A percentile compares a stretch with the other conserved stretches of the same genome.
phyloP scores from a whole-genome alignment of 108 stramenopile species.

The Skeletonema marinoi region DNA sequence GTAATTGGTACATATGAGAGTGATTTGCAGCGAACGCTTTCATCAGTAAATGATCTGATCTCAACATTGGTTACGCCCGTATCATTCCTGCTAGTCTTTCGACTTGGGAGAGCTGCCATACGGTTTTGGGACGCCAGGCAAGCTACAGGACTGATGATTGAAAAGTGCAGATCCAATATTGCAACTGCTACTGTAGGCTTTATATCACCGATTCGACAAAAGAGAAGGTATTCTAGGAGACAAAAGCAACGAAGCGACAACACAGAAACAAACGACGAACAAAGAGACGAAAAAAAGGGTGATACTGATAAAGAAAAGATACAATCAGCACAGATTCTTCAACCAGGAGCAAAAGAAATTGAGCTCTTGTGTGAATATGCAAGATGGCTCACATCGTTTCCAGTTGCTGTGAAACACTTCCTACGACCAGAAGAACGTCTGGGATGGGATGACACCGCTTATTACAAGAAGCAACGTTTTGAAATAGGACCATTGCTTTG shows the following conservation, averaged over 20 bases:
- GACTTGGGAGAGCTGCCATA: conserved; percentile 31
- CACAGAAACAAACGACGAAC: conserved; percentile 5
- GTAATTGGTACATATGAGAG: not conserved
- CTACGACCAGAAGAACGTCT: conserved; percentile 19
- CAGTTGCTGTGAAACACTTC: conserved; percentile 41
- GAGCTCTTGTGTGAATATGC: conserved; percentile 35
- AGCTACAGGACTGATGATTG: conserved; percentile 36
- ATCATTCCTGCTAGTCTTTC: conserved; percentile 45
- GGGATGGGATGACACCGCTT: conserved; percentile 29
- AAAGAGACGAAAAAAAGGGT: not conserved
- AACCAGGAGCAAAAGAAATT: not conserved
- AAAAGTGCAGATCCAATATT: conserved; percentile 29
- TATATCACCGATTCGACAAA: conserved; percentile 26
- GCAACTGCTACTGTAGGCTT: conserved; percentile 32
- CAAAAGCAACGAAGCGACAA: not conserved
- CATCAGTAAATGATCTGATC: conserved; percentile 30
- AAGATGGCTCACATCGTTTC: conserved; percentile 40
- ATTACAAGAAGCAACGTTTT: conserved; percentile 12
- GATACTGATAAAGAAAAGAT: not conserved
- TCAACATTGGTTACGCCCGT: conserved; percentile 30
- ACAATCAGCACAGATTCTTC: not conserved
- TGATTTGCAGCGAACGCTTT: conserved; percentile 22
- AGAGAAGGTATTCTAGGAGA: conserved; percentile 5
- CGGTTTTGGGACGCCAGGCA: conserved; percentile 40
- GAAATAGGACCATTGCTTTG: conserved; percentile 44